Base-by-base conservation (phyloP, 768 basidiomycete genomes). In the Lactarius hatsudake region DNA sequence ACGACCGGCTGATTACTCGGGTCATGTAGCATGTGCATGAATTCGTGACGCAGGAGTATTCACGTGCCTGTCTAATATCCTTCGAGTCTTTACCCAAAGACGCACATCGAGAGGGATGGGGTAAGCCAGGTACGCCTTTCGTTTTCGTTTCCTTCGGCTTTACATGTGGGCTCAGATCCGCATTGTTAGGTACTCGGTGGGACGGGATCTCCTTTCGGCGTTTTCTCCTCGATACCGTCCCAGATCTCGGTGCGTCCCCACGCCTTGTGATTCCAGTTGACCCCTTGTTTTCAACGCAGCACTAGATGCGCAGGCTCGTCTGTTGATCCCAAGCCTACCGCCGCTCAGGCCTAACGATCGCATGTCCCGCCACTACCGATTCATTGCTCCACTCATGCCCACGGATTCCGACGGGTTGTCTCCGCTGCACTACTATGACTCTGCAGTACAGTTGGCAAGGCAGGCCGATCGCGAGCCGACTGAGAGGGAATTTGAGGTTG, bases 301-400 rank as follows among this genome's bases (percentile, higher is more conserved):
- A 20, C 40, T 60, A 93, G 91, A 94, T 75, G 78, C 78, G 12
- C 81, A 89, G 56, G 88, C 90, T 34, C 90, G 87, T 70, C 75
- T 83, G 58, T 83, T 93, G 48, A 89, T 93, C 67, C 91, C 91
- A 34, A 83, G 84, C 43, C 85, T 90, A 62, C 92, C 91, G 15
- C 72, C 78, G 20, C 75, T 89, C 72, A 87, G 88, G 70, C 90
- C 91, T 2, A 87, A 90, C 74, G 81, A 82, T 5, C 87, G 90
- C 69, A 88, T 93, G 88, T 79, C 89, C 58, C 86, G 90, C 75
- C 90, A 93, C 74, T 90, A 92, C 73, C 87, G 91, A 53, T 91
- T 89, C 77, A 82, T 93, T 42, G 76, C 84, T 3, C 90, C 90
- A 0, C 80, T 93, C 2, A 64, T 86, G 76, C 51, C 78, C 74